Evolutionary conservation across 176 grass and related monocot genomes (phyloP).

Genomic region (Oryza glumipatula): DNA sequence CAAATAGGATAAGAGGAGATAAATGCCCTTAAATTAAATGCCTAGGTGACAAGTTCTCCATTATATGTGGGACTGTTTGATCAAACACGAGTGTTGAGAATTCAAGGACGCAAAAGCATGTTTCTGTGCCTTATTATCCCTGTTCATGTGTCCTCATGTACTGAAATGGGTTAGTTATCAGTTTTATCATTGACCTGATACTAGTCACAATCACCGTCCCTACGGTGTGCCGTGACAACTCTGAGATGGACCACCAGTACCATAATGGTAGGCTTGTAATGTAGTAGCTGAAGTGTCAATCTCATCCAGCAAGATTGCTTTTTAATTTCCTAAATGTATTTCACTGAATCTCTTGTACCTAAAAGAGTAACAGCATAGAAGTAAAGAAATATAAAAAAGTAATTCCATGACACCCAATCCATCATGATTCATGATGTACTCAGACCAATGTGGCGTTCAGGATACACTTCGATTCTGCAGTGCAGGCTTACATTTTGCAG

Average conservation of each 20-base stretch:
- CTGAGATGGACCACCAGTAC: constrained; percentile 39
- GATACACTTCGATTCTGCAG: neutral
- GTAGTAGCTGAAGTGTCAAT: constrained; percentile 51
- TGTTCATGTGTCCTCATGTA: constrained; percentile 36
- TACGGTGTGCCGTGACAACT: constrained; percentile 39
- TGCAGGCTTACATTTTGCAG: neutral
- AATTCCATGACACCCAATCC: constrained; percentile 18
- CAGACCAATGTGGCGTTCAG: neutral
- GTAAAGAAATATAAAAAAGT: constrained; percentile 10
- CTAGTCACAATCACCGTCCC: constrained; percentile 43
- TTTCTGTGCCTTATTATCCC: constrained; percentile 30
- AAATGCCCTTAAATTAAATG: constrained; percentile 12
- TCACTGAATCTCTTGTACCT: constrained; percentile 14
- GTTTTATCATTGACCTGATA: constrained; percentile 31
- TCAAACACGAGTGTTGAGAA: constrained; percentile 2
- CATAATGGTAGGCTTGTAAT: constrained; percentile 30
- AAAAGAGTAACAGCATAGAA: constrained; percentile 31
- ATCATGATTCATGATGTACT: neutral
- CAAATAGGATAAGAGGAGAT: constrained; percentile 34
- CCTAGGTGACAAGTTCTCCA: neutral
- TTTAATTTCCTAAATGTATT: constrained; percentile 11
- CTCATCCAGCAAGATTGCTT: constrained; percentile 27
- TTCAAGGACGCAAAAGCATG: constrained; percentile 29
- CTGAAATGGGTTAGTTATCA: constrained; percentile 30
- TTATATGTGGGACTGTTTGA: neutral